Evolutionary conservation across 1,139 yeast genomes (phyloP), one percentile per base, ranked within the genome.

Genomic region (Pichia sp.): DNA sequence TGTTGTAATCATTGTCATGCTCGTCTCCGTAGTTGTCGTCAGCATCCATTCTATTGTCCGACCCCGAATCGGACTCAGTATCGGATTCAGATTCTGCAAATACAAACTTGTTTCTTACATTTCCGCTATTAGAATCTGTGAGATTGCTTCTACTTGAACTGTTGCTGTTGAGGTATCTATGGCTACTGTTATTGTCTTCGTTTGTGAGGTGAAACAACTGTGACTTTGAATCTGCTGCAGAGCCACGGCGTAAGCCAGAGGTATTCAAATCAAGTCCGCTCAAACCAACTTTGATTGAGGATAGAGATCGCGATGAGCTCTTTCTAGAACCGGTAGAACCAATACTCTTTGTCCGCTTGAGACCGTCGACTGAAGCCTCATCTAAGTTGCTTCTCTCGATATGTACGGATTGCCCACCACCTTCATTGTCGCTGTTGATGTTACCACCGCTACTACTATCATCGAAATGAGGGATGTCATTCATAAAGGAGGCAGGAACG

Each of bases 211-310:
- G 61, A 45, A 46, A 63, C 45, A 65, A 52, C 42, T 64, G 67
- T 0, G 66, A 65, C 49, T 55, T 62, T 1, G 67, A 63, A 1
- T 67, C 66, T 13, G 56, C 54, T 22, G 67, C 66, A 6, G 63
- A 56, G 41, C 64, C 58, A 41, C 60, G 57, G 22, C 53, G 53
- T 13, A 65, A 53, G 3, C 68, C 68, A 1, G 64, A 46, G 12
- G 52, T 57, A 19, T 59, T 58, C 16, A 65, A 51, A 53, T 65
- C 66, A n/a, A 64, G 54, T 1, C 68, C 68, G 47, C 63, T 58
- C n/a, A 64, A 48, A 2, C 68, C 68, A 19, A 59, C 59, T 37
- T 64, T 64, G 10, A 64, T 62, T 2, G 65, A 61, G 3, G 66
- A 59, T 6, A 63, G 46, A 10, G 53, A 53, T 36, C 55, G 55